Base-by-base conservation (phyloP, 352 stramenopile genomes). In the Phytophthora ohioensis region DNA sequence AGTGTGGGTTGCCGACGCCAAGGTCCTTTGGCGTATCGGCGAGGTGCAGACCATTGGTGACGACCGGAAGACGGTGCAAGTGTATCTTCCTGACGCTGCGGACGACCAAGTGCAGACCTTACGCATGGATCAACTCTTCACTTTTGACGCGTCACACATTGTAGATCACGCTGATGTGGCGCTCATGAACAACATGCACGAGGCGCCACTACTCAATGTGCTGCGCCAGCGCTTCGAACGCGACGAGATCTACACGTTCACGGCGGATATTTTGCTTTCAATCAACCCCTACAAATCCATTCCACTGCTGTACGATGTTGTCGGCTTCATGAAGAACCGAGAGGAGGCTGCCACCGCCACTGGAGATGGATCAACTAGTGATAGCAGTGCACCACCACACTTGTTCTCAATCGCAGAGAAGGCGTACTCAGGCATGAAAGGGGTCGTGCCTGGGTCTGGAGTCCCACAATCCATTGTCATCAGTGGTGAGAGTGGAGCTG, bases 401-500 rank as follows among this genome's bases (percentile, higher is more conserved):
- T 76, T 94, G 47, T 95, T 94, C 41, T 92, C 84, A 12, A 93
- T 95, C 49, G 88, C 90, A 0, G 87, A 91, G 58, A 90, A 88
- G 60, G 87, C 89, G 30, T 95, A 95, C 51, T 70, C 67, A 3
- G 79, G 84, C 12, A 89, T 93, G 82, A 90, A 92, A 46, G 84
- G 84, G 2, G 71, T 82, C 8, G 57, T 89, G 3, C 67, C 82
- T 9, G 85, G 85, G 0, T 76, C 71, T 2, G 83, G 85, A 1
- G 79, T 74, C 7, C 86, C 96, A 39, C 95, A 98, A 70, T 98
- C 89, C 1, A 98, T 98, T 72, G 82, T 98, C 32, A 93, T 98
- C n/a, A 97, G 89, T 21, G 95, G 95, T 31, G 95, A 98, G 63
- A 97, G 87, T 36, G 95, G 95, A 7, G 94, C 94, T 0, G 95